Base-by-base conservation (phyloP, 805 yeast genomes). In the Yarrowia divulgata region DNA sequence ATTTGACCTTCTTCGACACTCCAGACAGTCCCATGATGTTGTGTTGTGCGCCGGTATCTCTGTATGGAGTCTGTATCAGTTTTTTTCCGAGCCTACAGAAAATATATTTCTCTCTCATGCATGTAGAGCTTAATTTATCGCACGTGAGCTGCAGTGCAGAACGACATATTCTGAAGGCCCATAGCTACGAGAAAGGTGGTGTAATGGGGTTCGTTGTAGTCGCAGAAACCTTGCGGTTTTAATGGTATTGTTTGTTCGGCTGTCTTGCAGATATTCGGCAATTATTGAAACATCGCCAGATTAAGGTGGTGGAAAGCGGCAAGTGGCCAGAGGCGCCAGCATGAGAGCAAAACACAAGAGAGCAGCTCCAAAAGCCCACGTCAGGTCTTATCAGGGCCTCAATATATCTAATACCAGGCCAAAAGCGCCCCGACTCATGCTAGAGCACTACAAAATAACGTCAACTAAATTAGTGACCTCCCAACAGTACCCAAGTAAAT, bases 1-100 rank as follows among this genome's bases (percentile, higher is more conserved):
- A 89, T 75, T 95, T 85, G 75, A 90, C 97, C 75, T 90, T 92
- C 13, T 84, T 86, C 76, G 88, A 89, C 7, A 89, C 83, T 12
- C 91, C 98, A 12, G 84, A 77, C 10, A 81, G 76, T 16, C 83
- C 81, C 77, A 80, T 75, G 37, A 18, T 60, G 66, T 45, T 3
- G 29, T 34, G 80, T 75, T 29, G 32, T 58, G 12, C 14, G 32
- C 18, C 13, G 32, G 29, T 35, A 8, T 50, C 18, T 16, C 29
- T 34, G n/a, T 8, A 8, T 5, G 18, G 29, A 16, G 34, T 13
- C 46, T 3, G 46, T 45, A 18, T 45, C 23, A 23, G 29, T 18
- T 40, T 57, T 57, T 23, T 32, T 19, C 32, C 3, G 34, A 23
- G 29, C 29, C 29, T 23, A 43, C 34, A 9, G 34, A 42, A 60